These are phyloP conservation scores for Dendrobium huoshanense DNA, from an alignment of 106 monocot genomes.

Conservation along the genomic window DNA sequence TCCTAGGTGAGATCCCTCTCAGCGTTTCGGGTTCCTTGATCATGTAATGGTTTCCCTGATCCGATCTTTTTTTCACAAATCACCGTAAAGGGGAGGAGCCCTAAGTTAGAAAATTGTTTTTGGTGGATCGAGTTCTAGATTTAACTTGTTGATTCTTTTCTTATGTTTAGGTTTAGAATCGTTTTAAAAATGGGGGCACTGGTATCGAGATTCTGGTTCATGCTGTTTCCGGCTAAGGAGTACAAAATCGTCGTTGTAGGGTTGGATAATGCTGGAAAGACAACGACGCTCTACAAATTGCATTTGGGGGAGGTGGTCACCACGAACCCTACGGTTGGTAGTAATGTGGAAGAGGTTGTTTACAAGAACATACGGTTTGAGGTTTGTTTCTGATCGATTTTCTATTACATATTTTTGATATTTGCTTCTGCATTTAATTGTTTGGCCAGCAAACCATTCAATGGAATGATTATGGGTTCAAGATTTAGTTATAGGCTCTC, in stretches of 20 bases:
- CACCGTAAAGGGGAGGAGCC: background rate
- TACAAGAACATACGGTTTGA: constrained; percentile 71
- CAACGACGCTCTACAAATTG: constrained; percentile 63
- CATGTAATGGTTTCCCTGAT: background rate
- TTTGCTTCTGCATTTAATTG: background rate
- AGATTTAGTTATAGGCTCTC: too few species aligned
- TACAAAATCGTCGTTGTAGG: constrained; percentile 77
- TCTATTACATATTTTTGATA: background rate
- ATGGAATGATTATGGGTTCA: too few species aligned
- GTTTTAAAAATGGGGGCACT: constrained; percentile 42
- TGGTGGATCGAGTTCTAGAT: background rate
- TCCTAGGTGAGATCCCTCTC: background rate
- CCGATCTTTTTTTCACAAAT: background rate
- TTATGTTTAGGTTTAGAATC: background rate
- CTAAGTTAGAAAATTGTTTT: background rate
- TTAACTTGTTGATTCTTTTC: background rate
- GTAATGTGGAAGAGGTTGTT: constrained; percentile 71
- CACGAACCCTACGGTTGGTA: constrained; percentile 63
- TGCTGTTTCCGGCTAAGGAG: constrained; percentile 62
- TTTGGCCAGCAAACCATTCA: background rate
- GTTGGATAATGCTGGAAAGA: constrained; percentile 66
- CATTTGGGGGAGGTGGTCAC: constrained; percentile 68
- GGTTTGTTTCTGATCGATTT: constrained; percentile 15
- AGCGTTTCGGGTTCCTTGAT: background rate
- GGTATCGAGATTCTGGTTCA: constrained; percentile 64